Evolutionary conservation across 2,329 filamentous ascomycete genomes (phyloP).

Genomic region (Atkinsonella texensis): DNA sequence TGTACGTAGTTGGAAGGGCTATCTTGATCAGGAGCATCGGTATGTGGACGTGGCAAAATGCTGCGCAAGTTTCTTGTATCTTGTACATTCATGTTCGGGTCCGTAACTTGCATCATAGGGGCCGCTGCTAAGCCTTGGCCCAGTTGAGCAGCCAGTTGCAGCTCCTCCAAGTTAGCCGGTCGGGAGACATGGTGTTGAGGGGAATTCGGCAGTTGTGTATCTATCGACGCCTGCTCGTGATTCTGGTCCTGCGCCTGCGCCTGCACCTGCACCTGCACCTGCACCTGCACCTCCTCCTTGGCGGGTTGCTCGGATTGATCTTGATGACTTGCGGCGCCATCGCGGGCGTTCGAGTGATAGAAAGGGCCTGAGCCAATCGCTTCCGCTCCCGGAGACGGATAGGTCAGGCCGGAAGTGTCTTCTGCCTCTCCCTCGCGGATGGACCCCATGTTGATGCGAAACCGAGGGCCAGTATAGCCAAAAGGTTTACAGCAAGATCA

Average conservation of each 20-base stretch:
- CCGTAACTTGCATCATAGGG: slow-evolving; percentile 36
- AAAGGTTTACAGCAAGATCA: neutral
- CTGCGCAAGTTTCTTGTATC: slow-evolving; percentile 28
- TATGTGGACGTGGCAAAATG: slow-evolving; percentile 32
- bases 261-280: slow-evolving; percentile 18
- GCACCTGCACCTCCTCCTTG: slow-evolving; percentile 16
- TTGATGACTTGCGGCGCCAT: slow-evolving; percentile 20
- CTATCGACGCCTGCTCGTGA: slow-evolving; percentile 19
- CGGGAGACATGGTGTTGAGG: slow-evolving; percentile 30
- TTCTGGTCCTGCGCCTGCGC: slow-evolving; percentile 18
- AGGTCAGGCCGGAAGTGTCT: slow-evolving; percentile 28
- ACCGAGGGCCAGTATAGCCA: neutral
- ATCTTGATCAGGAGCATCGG: slow-evolving; percentile 24
- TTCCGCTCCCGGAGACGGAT: slow-evolving; percentile 35
- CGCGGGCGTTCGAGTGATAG: slow-evolving; percentile 28
- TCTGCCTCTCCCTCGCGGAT: slow-evolving; percentile 23
- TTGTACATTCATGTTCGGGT: slow-evolving; percentile 30
- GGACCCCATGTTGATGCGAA: slow-evolving; percentile 17
- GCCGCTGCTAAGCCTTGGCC: slow-evolving; percentile 39
- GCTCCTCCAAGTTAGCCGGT: slow-evolving; percentile 39
- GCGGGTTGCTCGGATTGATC: slow-evolving; percentile 16
- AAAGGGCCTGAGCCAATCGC: slow-evolving; percentile 30
- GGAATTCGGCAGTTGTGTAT: slow-evolving; percentile 22
- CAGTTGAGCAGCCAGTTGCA: slow-evolving; percentile 46
- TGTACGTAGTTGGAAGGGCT: slow-evolving; percentile 25